A percentile compares a stretch with the other conserved stretches of the same genome.
These are phyloP conservation scores for Gaertneriomyces semiglobifer DNA, from an alignment of 192 early-diverging fungal genomes.

Conservation along the genomic window DNA sequence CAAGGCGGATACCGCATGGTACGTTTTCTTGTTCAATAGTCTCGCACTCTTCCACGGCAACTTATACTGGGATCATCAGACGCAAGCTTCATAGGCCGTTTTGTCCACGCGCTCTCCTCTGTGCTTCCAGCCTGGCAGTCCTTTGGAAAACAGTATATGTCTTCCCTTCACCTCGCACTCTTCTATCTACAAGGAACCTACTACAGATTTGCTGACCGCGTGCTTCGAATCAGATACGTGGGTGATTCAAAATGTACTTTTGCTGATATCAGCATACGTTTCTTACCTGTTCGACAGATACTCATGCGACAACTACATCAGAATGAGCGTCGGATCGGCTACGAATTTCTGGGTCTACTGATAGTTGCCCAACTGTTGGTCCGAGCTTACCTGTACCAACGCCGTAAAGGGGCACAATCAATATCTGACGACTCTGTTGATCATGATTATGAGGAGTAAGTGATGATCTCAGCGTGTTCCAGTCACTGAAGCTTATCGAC, in stretches of 20 bases:
- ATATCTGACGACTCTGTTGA: not conserved
- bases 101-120: not conserved
- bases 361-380: slow-evolving; percentile 71
- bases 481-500: too few relatives aligned
- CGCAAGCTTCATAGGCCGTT: too few relatives aligned
- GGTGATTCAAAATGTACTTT: slow-evolving; percentile 10
- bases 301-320: slow-evolving; percentile 71
- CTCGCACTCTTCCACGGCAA: too few relatives aligned
- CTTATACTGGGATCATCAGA: too few relatives aligned
- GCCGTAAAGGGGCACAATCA: slow-evolving; percentile 1
- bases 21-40: too few relatives aligned
- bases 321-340: slow-evolving; percentile 70
- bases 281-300: slow-evolving; percentile 44
- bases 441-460: slow-evolving; percentile 25
- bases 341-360: slow-evolving; percentile 82
- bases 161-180: slow-evolving; percentile 69
- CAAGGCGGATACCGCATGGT: too few relatives aligned
- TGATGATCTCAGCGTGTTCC: not conserved
- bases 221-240: slow-evolving; percentile 78
- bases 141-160: slow-evolving; percentile 3
- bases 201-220: slow-evolving; percentile 76
- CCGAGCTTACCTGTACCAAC: slow-evolving; percentile 38
- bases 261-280: not conserved
- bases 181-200: slow-evolving; percentile 88
- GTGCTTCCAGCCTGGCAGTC: not conserved